Conservation (phyloP, 495 filamentous ascomycete species). For the Hypoxylon lienhwacheense region DNA sequence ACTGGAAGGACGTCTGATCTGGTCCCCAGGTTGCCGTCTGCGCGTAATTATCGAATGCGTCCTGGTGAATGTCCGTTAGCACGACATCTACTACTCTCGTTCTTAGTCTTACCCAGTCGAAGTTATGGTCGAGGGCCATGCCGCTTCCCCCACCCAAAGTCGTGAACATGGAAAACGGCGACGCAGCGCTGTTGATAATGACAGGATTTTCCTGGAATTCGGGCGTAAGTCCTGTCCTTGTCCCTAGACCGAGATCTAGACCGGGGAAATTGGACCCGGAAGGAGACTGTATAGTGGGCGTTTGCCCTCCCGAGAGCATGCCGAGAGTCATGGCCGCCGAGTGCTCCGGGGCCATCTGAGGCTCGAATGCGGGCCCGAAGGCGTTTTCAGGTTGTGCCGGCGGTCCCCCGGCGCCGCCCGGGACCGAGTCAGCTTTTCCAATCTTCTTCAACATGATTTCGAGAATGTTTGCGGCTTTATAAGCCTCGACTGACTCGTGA, state of each 20-base stretch:
- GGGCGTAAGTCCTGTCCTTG: constrained; percentile 39
- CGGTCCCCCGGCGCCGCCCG: constrained; percentile 35
- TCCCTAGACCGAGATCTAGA: constrained; percentile 39
- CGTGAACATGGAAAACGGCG: constrained; percentile 57
- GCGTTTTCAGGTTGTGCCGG: constrained; percentile 17
- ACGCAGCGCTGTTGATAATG: constrained; percentile 49
- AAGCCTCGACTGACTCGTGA: constrained; percentile 82
- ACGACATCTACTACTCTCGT: neutral
- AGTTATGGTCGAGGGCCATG: constrained; percentile 54
- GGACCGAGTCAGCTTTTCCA: constrained; percentile 43
- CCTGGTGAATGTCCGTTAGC: constrained; percentile 35
- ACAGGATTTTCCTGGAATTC: constrained; percentile 62
- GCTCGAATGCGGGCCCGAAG: constrained; percentile 36
- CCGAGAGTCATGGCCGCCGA: constrained; percentile 81
- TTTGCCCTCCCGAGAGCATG: constrained; percentile 72
- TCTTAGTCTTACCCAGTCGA: constrained; percentile 69
- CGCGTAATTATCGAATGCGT: constrained; percentile 53
- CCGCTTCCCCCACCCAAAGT: constrained; percentile 45
- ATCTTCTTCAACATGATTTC: constrained; percentile 79
- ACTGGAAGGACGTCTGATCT: constrained; percentile 48
- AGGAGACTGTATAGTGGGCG: constrained; percentile 51
- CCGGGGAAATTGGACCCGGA: constrained; percentile 44
- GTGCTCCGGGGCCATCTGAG: constrained; percentile 58
- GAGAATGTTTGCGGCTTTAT: constrained; percentile 77
- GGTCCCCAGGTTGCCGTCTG: constrained; percentile 52